Base-by-base conservation (phyloP, 1,139 yeast species). In the Saccharomyces hybrid region DNA sequence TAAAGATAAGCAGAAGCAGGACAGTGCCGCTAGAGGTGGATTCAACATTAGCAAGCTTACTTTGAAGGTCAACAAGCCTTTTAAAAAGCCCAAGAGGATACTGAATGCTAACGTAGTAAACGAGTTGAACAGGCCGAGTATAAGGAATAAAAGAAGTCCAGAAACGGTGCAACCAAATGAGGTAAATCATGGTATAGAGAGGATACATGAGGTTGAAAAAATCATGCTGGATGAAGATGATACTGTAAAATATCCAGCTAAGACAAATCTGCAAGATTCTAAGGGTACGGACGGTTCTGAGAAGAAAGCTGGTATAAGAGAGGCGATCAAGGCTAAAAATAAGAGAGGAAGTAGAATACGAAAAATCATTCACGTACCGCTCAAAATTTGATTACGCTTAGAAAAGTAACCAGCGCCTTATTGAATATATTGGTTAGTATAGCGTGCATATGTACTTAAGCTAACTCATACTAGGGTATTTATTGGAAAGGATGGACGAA, bases 1-100 rank as follows among this genome's bases (percentile, higher is more conserved):
- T 9, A 19, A 38, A 9, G n/a, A 11, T 11, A 19, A 16, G 7
- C 44, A 38, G 26, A 38, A 19, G n/a, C n/a, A 38, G 28, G 42
- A 48, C 4, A 5, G 19, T 28, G 21, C 16, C 14, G 16, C 48
- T n/a, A n/a, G 19, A 11, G 44, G 44, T 9, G 44, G 44, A 38
- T 38, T 38, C 44, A 38, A 38, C 49, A 28, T 24, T 14, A 47
- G 21, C 32, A 47, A 47, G 8, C 49, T 52, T 19, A 29, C 51
- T 9, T 53, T 67, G 8, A 64, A 61, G 49, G 58, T 64, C 50
- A 65, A 66, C 52, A 60, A 55, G 52, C 70, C 69, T 19, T 67
- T 65, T 49, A 65, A 59, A 50, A 61, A 63, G 19, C 69, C 69
- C 2, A 55, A 59, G 52, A 53, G 51, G 46, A 31, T 54, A 8